phyloP scores from a whole-genome alignment of 768 basidiomycete genomes.

The Mycena metata region DNA sequence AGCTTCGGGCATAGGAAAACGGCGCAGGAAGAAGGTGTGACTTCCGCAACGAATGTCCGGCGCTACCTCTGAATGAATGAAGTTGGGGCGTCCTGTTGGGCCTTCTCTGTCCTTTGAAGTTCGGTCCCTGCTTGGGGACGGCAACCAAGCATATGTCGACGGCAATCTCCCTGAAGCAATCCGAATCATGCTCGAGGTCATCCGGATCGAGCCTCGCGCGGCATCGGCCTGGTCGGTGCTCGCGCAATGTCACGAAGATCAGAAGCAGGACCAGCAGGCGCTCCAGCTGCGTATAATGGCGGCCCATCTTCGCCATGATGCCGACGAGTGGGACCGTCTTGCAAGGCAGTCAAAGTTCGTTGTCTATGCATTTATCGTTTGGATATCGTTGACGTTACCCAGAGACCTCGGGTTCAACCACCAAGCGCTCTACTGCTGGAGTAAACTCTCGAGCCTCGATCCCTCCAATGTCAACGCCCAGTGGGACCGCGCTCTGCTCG shows the following conservation, averaged over 20 bases:
- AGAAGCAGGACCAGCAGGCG: slow-evolving; percentile 76
- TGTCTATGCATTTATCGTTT: no score
- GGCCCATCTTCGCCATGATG: slow-evolving; percentile 87
- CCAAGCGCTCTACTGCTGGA: slow-evolving; percentile 93
- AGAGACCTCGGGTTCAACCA: slow-evolving; percentile 71
- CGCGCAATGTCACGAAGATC: slow-evolving; percentile 84
- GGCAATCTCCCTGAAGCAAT: slow-evolving; percentile 77
- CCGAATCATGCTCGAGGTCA: slow-evolving; percentile 90
- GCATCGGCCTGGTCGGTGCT: slow-evolving; percentile 89
- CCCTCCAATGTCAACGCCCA: slow-evolving; percentile 87
- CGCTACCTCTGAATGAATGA: not conserved
- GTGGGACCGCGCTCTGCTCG: slow-evolving; percentile 92
- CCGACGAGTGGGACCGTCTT: slow-evolving; percentile 88
- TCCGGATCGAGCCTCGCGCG: slow-evolving; percentile 92
- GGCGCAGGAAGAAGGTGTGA: slow-evolving; percentile 60
- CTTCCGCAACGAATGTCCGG: not conserved
- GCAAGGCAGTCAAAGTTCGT: slow-evolving; percentile 80
- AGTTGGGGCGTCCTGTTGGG: slow-evolving; percentile 61
- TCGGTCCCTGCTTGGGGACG: slow-evolving; percentile 83
- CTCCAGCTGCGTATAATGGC: slow-evolving; percentile 91
- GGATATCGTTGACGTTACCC: not conserved
- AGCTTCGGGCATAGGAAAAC: slow-evolving; percentile 80
- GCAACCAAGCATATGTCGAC: slow-evolving; percentile 89
- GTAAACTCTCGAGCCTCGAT: slow-evolving; percentile 84
- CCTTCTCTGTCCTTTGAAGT: slow-evolving; percentile 80